Base-by-base conservation (phyloP, 441 rosid species). In the Lepidium campestre region DNA sequence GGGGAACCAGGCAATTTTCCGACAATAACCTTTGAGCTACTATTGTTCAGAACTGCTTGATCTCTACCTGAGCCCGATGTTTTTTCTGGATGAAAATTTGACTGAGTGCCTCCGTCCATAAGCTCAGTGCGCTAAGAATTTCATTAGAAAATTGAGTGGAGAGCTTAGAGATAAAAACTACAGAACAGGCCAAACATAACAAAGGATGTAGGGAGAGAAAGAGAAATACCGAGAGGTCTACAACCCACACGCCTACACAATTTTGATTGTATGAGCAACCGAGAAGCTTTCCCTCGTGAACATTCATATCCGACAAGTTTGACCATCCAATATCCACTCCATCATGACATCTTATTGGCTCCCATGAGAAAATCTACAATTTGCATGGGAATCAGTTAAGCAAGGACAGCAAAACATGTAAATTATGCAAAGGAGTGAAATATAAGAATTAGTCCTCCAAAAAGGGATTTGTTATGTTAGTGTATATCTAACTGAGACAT, bases 221-320 rank as follows among this genome's bases (percentile, higher is more conserved):
- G 72, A 59, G 65, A 37, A 31, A 68, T 92, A 95, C 99, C 89
- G 89, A 84, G 79, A 90, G 86, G 78, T 92, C 98, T 27, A 86
- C 99, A 73, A 95, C 98, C 99, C 99, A 95, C 59, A 94, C 91
- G 71, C 98, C 99, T 19, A 94, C 99, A 71, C 99, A 89, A 63
- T 88, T 95, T 80, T 95, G 98, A 77, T 95, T 95, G 76, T 82
- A 85, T 12, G 99, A 95, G 81, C 99, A 95, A 65, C 96, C 98
- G 41, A 95, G 96, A 73, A 95, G 99, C 85, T 95, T 95, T 65
- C 96, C 99, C 78, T 91, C 97, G 34, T 91, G 92, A 70, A 91
- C 88, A 82, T 83, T 89, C 77, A 94, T 89, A 83, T 94, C 99
- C 4, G 91, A 86, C 82, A 91, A 78, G 77, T 73, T 91, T 56